These are phyloP conservation scores for Fusarium sp. DNA, from an alignment of 2,329 filamentous ascomycete species.

Conservation along the genomic window DNA sequence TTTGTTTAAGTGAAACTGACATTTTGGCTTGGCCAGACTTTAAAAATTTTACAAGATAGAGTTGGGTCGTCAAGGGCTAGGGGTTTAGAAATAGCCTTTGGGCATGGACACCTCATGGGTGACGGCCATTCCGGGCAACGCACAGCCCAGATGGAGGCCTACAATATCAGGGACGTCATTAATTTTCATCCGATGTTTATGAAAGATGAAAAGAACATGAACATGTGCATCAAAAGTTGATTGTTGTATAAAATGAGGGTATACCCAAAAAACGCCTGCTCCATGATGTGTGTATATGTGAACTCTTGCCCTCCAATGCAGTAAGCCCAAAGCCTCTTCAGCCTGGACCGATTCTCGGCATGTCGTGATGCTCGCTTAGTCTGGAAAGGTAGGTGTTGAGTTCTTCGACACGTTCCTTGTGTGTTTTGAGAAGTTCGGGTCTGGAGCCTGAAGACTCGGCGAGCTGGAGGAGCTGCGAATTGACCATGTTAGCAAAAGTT, in stretches of 20 bases:
- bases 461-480: slow-evolving; percentile 80
- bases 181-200: neutral
- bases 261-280: slow-evolving; percentile 44
- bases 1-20: neutral
- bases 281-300: slow-evolving; percentile 12
- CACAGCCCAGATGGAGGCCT: neutral
- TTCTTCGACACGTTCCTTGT: slow-evolving; percentile 96
- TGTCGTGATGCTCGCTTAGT: slow-evolving; percentile 97
- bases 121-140: neutral
- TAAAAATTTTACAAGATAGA: neutral
- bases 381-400: slow-evolving; percentile 93
- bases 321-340: slow-evolving; percentile 45
- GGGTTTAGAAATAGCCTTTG: neutral
- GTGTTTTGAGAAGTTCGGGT: slow-evolving; percentile 90
- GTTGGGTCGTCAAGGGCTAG: neutral
- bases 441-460: slow-evolving; percentile 68
- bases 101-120: neutral
- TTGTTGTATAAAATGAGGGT: slow-evolving; percentile 27
- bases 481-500: slow-evolving; percentile 10
- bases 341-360: slow-evolving; percentile 77
- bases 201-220: neutral
- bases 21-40: neutral
- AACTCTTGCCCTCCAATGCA: neutral
- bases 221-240: neutral
- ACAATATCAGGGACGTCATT: neutral